These are phyloP conservation scores for Helicocarpus griseus DNA, from an alignment of 2,329 filamentous ascomycete genomes.

Conservation along the genomic window DNA sequence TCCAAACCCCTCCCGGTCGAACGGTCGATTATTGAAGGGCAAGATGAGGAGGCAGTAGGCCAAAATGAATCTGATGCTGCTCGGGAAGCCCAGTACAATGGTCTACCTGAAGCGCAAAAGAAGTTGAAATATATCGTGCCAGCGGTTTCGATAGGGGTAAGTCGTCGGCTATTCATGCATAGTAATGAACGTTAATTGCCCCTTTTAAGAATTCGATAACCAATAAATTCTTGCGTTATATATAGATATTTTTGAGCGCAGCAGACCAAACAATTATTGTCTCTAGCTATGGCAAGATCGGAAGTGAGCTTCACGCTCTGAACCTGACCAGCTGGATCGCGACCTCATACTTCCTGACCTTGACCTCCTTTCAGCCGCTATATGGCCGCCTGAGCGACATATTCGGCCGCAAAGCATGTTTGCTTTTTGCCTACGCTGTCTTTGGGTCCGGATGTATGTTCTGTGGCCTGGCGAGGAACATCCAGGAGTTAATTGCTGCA, in stretches of 20 bases:
- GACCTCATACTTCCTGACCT: conserved; percentile 59
- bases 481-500: conserved; percentile 56
- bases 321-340: conserved; percentile 70
- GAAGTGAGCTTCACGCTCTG: conserved; percentile 63
- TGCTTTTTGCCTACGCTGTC: conserved; percentile 54
- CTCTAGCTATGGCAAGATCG: conserved; percentile 68
- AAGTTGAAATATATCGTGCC: conserved; percentile 50
- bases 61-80: conserved; percentile 23
- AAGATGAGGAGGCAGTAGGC: conserved; percentile 17
- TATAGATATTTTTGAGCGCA: conserved; percentile 60
- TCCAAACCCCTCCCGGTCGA: neutral
- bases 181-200: neutral
- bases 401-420: conserved; percentile 56
- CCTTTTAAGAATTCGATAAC: neutral
- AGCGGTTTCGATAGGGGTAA: conserved; percentile 52
- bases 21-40: conserved; percentile 1
- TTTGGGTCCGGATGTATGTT: conserved; percentile 55
- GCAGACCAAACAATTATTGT: conserved; percentile 70
- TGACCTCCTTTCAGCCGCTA: conserved; percentile 65
- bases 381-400: conserved; percentile 64
- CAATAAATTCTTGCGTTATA: neutral
- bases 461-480: conserved; percentile 54
- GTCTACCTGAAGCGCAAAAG: conserved; percentile 40
- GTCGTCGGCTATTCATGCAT: conserved; percentile 13
- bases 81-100: conserved; percentile 30